Base-by-base conservation (phyloP, 345 rosid species). In the Populus pruinosa region DNA sequence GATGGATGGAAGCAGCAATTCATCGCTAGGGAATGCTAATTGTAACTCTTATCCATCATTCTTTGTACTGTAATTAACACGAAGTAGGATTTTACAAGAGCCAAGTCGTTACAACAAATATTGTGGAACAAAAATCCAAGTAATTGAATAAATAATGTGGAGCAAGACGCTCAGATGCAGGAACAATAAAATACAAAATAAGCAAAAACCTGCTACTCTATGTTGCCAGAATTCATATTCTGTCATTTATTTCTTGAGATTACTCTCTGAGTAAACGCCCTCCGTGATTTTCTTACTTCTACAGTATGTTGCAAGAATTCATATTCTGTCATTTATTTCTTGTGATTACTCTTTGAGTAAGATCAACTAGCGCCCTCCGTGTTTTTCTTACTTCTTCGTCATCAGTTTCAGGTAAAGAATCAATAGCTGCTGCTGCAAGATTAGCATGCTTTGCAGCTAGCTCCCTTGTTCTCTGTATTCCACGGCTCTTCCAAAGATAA, bases 401-500 rank as follows among this genome's bases (percentile, higher is more conserved):
- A 5, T 90, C 81, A 4, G 82, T 91, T 81, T 87, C 96, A 0
- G 97, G 98, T 49, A 96, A 80, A 50, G 94, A 88, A 73, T 88
- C 87, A 4, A 96, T 87, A 5, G 97, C 92, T 11, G 84, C 86
- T 6, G 91, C 97, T n/a, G 99, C 99, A 1, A 88, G 92, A 68
- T 85, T 85, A 0, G 97, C 97, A 76, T 96, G 97, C 82, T 88
- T 88, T 75, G 84, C 78, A 5, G 98, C 97, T 73, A 92, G 86
- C 77, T 96, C 98, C 84, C 85, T 88, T 16, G 98, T 85, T 80
- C 80, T 92, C 67, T 91, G 94, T 77, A 96, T 93, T 62, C 98
- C 98, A 2, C 79, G 82, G 80, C 99, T 96, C 90, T 90, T 96
- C 39, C 94, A 89, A 20, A 96, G 95, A 85, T 92, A 94, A 66